phyloP scores from a whole-genome alignment of 2,329 filamentous ascomycete species.

The Colletotrichum plurivorum region DNA sequence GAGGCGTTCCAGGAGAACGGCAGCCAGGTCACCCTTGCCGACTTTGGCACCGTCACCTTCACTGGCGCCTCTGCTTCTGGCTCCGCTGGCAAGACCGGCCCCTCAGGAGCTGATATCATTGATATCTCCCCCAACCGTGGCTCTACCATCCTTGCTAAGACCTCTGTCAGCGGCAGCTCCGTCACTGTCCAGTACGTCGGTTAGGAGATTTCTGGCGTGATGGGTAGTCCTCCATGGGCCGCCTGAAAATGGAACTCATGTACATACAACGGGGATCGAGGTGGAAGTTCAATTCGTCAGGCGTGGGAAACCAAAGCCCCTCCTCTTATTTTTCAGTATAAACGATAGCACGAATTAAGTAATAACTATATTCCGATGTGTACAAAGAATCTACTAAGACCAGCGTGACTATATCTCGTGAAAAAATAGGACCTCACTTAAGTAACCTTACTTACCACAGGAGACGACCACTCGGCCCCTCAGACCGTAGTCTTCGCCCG shows the following conservation, averaged over 20 bases:
- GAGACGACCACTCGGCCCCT: not conserved
- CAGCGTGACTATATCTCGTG: too few relatives aligned
- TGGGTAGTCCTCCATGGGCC: not conserved
- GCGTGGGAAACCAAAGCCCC: too few relatives aligned
- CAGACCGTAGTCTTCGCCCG: not conserved
- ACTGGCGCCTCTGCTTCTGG: constrained; percentile 44
- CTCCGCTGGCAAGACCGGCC: constrained; percentile 40
- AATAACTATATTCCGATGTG: not conserved
- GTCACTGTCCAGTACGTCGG: constrained; percentile 34
- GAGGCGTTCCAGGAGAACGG: constrained; percentile 56
- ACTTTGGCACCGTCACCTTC: constrained; percentile 50
- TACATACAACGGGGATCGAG: not conserved
- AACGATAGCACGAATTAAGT: not conserved
- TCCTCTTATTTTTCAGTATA: not conserved
- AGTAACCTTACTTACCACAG: too few relatives aligned
- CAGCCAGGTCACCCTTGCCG: constrained; percentile 46
- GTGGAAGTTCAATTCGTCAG: not conserved
- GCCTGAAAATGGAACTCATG: not conserved
- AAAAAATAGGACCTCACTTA: too few relatives aligned
- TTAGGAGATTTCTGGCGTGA: not conserved
- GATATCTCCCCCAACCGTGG: constrained; percentile 39
- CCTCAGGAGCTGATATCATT: constrained; percentile 40
- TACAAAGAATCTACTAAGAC: too few relatives aligned
- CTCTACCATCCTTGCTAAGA: constrained; percentile 31
- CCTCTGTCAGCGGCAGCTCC: constrained; percentile 32